Evolutionary conservation across 129 eudicot species (phyloP).

Genomic region (Artemisia argyi): DNA sequence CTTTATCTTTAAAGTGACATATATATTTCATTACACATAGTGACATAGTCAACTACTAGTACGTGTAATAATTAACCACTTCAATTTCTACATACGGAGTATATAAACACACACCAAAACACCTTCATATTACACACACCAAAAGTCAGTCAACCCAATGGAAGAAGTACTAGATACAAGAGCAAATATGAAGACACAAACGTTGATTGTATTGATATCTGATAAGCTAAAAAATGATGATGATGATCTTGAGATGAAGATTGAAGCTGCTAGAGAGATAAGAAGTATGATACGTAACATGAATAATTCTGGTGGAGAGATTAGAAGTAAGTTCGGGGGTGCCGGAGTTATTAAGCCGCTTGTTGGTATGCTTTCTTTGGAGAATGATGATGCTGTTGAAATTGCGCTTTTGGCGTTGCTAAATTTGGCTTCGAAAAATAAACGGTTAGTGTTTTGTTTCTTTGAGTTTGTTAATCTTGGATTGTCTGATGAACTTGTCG

Average conservation of each 20-base stretch:
- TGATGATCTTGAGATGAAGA: constrained; percentile 37
- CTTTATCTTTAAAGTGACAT: too few relatives aligned
- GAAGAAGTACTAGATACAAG: constrained; percentile 12
- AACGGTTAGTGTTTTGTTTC: constrained; percentile 28
- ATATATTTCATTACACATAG: too few relatives aligned
- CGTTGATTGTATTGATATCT: constrained; percentile 35
- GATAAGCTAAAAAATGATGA: constrained; percentile 40
- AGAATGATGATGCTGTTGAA: constrained; percentile 38
- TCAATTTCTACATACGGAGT: too few relatives aligned
- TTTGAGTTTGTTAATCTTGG: neutral
- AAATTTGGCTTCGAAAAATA: constrained; percentile 56
- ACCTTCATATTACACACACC: neutral
- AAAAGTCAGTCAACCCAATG: neutral
- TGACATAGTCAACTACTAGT: too few relatives aligned
- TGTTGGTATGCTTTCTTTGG: constrained; percentile 41
- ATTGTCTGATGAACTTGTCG: neutral
- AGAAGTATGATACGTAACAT: constrained; percentile 45
- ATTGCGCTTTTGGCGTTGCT: constrained; percentile 57
- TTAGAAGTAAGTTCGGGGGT: constrained; percentile 49
- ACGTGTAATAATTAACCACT: too few relatives aligned
- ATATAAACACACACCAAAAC: too few relatives aligned
- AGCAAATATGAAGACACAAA: constrained; percentile 27
- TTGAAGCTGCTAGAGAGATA: constrained; percentile 57
- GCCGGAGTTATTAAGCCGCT: constrained; percentile 64
- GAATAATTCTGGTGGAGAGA: constrained; percentile 38